These are phyloP conservation scores for Mucor mucedo DNA, from an alignment of 371 early-diverging fungal genomes.

Conservation along the genomic window DNA sequence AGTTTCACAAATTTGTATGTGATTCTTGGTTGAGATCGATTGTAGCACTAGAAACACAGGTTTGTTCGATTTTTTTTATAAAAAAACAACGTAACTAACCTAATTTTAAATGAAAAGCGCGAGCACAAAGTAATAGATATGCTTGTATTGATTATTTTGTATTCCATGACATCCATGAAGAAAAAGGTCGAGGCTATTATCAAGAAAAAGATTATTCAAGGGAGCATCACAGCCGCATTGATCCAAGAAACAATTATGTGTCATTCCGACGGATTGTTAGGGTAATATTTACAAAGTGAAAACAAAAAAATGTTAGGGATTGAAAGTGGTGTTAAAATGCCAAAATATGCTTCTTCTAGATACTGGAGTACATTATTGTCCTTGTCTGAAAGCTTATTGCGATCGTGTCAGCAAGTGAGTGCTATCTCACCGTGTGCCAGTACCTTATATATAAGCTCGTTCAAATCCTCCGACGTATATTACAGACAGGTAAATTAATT, in stretches of 20 bases:
- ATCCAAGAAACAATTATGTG: slow-evolving; percentile 57
- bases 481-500: slow-evolving; percentile 57
- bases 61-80: slow-evolving; percentile 17
- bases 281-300: slow-evolving; percentile 29
- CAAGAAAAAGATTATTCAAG: slow-evolving; percentile 61
- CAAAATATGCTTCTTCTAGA: slow-evolving; percentile 11
- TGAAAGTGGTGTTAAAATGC: no score
- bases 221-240: slow-evolving; percentile 53
- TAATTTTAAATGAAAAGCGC: slow-evolving; percentile 22
- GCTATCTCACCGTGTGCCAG: slow-evolving; percentile 53
- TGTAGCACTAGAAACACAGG: slow-evolving; percentile 45
- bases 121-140: slow-evolving; percentile 67
- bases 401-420: slow-evolving; percentile 57
- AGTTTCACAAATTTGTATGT: slow-evolving; percentile 72
- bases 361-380: slow-evolving; percentile 67
- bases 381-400: slow-evolving; percentile 65
- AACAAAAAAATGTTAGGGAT: no score
- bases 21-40: slow-evolving; percentile 76
- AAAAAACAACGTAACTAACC: neutral
- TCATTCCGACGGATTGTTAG: slow-evolving; percentile 57
- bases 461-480: slow-evolving; percentile 65
- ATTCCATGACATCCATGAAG: slow-evolving; percentile 67
- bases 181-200: slow-evolving; percentile 68
- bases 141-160: slow-evolving; percentile 67
- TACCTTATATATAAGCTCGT: slow-evolving; percentile 54